phyloP scores from a whole-genome alignment of 2,329 filamentous ascomycete species.

The Camptophora hylomeconis region DNA sequence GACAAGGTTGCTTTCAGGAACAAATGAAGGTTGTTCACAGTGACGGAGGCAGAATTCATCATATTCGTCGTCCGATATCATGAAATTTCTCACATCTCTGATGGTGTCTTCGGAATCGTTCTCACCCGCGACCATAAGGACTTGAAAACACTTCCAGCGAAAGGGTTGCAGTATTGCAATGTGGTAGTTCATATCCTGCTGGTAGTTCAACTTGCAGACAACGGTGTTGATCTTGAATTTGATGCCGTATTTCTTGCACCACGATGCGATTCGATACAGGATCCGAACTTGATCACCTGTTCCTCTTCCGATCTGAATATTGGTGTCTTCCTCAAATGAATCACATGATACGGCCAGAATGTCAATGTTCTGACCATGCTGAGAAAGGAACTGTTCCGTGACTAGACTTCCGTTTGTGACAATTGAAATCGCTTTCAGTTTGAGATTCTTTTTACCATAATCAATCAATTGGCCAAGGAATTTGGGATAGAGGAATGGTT shows the following conservation, averaged over 20 bases:
- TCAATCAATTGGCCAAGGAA: conserved; percentile 31
- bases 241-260: conserved; percentile 35
- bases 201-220: conserved; percentile 34
- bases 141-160: conserved; percentile 45
- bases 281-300: conserved; percentile 34
- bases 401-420: conserved; percentile 42
- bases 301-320: conserved; percentile 39
- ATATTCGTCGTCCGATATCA: conserved; percentile 36
- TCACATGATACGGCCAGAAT: conserved; percentile 45
- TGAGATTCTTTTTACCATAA: conserved; percentile 37
- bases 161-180: conserved; percentile 33
- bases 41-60: conserved; percentile 34
- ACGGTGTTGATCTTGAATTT: conserved; percentile 49
- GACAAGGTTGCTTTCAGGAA: conserved; percentile 37
- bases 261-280: conserved; percentile 30
- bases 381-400: conserved; percentile 29
- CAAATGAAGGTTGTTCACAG: conserved; percentile 27
- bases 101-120: conserved; percentile 31
- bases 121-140: conserved; percentile 39
- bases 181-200: conserved; percentile 35
- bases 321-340: conserved; percentile 39
- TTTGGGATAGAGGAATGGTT: conserved; percentile 39
- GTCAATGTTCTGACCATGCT: conserved; percentile 35
- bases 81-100: conserved; percentile 26
- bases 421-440: conserved; percentile 39